Evolutionary conservation across 768 basidiomycete genomes (phyloP).

Genomic region (Suillus subluteus): DNA sequence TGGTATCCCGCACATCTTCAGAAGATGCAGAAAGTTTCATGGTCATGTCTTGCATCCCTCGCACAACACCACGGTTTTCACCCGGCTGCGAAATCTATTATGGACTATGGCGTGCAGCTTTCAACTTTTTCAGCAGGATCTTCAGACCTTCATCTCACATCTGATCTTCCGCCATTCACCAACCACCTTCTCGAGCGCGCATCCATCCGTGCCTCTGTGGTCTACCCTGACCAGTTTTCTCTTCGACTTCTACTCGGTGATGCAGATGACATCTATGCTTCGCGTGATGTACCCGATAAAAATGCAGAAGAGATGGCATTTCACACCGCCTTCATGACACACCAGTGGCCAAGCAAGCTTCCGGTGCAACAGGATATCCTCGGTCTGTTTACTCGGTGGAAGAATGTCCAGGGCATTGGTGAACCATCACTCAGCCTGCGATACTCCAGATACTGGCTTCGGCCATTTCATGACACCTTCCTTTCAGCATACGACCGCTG

Average conservation of each 20-base stretch:
- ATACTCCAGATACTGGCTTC: not conserved
- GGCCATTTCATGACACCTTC: not conserved
- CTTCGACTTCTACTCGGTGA: not conserved
- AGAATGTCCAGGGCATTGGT: not conserved
- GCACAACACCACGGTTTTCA: not conserved
- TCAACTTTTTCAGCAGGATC: not conserved
- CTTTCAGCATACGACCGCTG: not conserved
- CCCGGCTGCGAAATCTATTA: not conserved
- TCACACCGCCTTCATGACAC: not conserved
- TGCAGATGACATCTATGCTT: not conserved
- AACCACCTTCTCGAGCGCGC: conserved; percentile 6
- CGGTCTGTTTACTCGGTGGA: not conserved
- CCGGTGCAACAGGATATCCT: not conserved
- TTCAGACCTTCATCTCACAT: not conserved
- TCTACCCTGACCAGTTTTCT: not conserved
- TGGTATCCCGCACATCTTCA: conserved; percentile 43
- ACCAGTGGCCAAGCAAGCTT: not conserved
- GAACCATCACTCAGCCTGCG: not conserved
- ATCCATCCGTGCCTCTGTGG: conserved; percentile 8
- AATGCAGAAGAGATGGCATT: not conserved
- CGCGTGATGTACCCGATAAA: not conserved
- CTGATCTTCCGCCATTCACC: not conserved
- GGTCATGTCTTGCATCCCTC: not conserved
- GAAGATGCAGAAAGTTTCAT: conserved; percentile 42
- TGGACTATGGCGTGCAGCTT: not conserved